Conservation (phyloP, 371 early-diverging fungal genomes). For the Syncephalis plumigaleata region DNA sequence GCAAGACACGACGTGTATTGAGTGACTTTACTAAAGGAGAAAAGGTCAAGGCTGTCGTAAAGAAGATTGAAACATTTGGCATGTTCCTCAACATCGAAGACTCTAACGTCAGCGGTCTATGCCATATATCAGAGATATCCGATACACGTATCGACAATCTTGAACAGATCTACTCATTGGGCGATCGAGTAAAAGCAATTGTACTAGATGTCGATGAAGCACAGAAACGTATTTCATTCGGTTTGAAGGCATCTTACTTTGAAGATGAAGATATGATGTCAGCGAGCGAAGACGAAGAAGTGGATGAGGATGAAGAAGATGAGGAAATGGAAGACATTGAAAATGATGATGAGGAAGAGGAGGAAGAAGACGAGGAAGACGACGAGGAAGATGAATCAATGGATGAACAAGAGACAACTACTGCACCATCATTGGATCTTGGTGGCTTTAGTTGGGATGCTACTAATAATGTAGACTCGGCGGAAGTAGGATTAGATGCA, state of each 20-base stretch:
- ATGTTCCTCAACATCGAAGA: constrained; percentile 52
- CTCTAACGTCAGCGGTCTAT: constrained; percentile 49
- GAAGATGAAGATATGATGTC: constrained; percentile 23
- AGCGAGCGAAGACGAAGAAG: constrained; percentile 16
- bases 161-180: constrained; percentile 43
- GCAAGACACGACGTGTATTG: too few relatives aligned
- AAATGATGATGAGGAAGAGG: constrained; percentile 16
- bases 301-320: constrained; percentile 17
- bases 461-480: background rate
- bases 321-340: constrained; percentile 20
- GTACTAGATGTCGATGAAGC: constrained; percentile 40
- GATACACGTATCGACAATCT: constrained; percentile 76
- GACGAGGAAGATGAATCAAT: constrained; percentile 15
- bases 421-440: too few relatives aligned
- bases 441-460: too few relatives aligned
- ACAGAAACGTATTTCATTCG: constrained; percentile 41
- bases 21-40: constrained; percentile 34
- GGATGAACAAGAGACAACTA: constrained; percentile 8
- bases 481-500: background rate
- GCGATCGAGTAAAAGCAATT: constrained; percentile 55
- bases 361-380: constrained; percentile 12
- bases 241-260: constrained; percentile 66
- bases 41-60: constrained; percentile 47
- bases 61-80: constrained; percentile 40
- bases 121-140: constrained; percentile 71